phyloP scores from a whole-genome alignment of 106 monocot genomes.

The Cymbidium sinense region DNA sequence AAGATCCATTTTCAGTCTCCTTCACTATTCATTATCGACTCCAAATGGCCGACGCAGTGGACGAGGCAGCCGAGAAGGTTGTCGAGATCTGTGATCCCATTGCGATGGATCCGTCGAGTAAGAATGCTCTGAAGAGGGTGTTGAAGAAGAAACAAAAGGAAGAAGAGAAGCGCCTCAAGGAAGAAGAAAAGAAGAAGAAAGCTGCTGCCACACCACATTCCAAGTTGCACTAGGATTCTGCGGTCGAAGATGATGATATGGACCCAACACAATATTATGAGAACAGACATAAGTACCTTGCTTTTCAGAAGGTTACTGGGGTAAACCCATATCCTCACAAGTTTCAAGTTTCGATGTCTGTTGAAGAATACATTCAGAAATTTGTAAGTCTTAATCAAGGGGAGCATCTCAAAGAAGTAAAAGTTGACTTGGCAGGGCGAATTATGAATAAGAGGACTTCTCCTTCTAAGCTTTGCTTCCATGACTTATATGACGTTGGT shows the following conservation, averaged over 20 bases:
- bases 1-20: too few relatives aligned
- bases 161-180: conserved; percentile 39
- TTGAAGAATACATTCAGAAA: conserved; percentile 50
- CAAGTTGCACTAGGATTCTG: conserved; percentile 27
- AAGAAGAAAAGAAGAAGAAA: conserved; percentile 52
- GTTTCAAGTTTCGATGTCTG: conserved; percentile 47
- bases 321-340: conserved; percentile 85
- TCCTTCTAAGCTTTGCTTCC: conserved; percentile 83
- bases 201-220: conserved; percentile 15
- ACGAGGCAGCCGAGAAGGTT: conserved; percentile 19
- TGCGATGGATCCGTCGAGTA: conserved; percentile 25
- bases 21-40: too few relatives aligned
- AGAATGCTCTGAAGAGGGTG: conserved; percentile 55
- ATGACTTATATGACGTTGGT: conserved; percentile 69
- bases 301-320: conserved; percentile 36
- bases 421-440: conserved; percentile 71
- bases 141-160: conserved; percentile 55
- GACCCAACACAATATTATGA: conserved; percentile 93
- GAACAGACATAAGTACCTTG: conserved; percentile 63
- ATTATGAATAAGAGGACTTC: conserved; percentile 81
- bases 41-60: conserved; percentile 29
- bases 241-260: conserved; percentile 73
- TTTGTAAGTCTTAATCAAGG: conserved; percentile 55
- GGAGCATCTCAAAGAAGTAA: conserved; percentile 56
- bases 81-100: conserved; percentile 19